phyloP scores from a whole-genome alignment of 257 asterid genomes.

The Osmanthus fragrans region DNA sequence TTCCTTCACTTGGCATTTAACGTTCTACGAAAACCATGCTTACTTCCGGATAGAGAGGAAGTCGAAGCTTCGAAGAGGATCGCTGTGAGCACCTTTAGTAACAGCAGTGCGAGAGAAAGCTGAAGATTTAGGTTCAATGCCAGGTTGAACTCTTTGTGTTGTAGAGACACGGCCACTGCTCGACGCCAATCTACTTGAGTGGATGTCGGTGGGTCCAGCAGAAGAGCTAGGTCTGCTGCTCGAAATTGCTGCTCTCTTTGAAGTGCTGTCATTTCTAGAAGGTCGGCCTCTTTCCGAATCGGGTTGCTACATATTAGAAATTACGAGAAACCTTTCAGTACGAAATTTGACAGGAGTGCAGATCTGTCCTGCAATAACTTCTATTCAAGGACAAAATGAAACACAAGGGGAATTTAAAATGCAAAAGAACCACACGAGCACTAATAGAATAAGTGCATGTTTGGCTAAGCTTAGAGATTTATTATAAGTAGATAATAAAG shows the following conservation, averaged over 20 bases:
- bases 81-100: neutral
- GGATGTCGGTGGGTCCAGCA: slow-evolving; percentile 42
- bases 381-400: neutral
- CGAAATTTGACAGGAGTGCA: neutral
- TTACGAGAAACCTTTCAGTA: neutral
- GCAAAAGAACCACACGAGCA: neutral
- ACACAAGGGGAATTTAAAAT: neutral
- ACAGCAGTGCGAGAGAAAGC: slow-evolving; percentile 2
- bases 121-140: slow-evolving; percentile 17
- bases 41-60: slow-evolving; percentile 28
- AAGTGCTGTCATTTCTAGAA: slow-evolving; percentile 37
- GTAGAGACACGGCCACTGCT: slow-evolving; percentile 41
- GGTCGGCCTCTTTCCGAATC: slow-evolving; percentile 29
- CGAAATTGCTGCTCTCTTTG: slow-evolving; percentile 53
- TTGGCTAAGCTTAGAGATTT: neutral
- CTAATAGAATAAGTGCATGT: neutral
- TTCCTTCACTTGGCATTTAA: slow-evolving; percentile 8
- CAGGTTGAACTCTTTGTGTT: slow-evolving; percentile 24
- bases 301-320: slow-evolving; percentile 34
- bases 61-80: slow-evolving; percentile 20
- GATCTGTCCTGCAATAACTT: neutral
- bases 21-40: neutral
- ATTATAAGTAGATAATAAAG: neutral
- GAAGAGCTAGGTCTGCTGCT: slow-evolving; percentile 52
- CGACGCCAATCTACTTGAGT: slow-evolving; percentile 38